A percentile compares a stretch with the other conserved stretches of the same genome.
phyloP scores from a whole-genome alignment of 202 grass and related monocot genomes.

The Setaria viridis region DNA sequence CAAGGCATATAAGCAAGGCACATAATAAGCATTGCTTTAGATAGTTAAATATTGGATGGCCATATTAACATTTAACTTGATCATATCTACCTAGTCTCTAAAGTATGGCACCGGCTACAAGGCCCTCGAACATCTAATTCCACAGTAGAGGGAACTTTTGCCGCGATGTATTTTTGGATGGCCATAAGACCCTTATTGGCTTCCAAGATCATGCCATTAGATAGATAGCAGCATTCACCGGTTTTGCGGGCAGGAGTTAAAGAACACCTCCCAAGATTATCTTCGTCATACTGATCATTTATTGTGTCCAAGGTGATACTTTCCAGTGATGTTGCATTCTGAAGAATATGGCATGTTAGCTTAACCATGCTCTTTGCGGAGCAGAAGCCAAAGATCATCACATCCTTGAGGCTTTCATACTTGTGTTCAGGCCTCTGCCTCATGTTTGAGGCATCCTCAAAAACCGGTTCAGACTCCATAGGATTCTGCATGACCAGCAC shows the following conservation, averaged over 20 bases:
- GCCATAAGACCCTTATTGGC: neutral
- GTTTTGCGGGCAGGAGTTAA: neutral
- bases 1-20: neutral
- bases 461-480: neutral
- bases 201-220: neutral
- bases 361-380: constrained; percentile 4
- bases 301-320: neutral
- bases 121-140: constrained; percentile 1
- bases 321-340: constrained; percentile 14
- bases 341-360: neutral
- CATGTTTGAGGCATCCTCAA: neutral
- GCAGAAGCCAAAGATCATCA: neutral
- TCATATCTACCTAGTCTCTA: neutral
- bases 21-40: neutral
- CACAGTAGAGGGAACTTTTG: neutral
- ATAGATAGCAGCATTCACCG: neutral
- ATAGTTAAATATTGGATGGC: neutral
- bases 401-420: neutral
- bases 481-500: neutral
- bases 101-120: neutral
- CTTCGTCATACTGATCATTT: neutral
- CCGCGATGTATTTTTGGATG: neutral
- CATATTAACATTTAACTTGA: neutral
- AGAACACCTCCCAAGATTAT: neutral
- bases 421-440: neutral